phyloP scores from a whole-genome alignment of 169 alveolate species.

The Eimeria mitis region DNA sequence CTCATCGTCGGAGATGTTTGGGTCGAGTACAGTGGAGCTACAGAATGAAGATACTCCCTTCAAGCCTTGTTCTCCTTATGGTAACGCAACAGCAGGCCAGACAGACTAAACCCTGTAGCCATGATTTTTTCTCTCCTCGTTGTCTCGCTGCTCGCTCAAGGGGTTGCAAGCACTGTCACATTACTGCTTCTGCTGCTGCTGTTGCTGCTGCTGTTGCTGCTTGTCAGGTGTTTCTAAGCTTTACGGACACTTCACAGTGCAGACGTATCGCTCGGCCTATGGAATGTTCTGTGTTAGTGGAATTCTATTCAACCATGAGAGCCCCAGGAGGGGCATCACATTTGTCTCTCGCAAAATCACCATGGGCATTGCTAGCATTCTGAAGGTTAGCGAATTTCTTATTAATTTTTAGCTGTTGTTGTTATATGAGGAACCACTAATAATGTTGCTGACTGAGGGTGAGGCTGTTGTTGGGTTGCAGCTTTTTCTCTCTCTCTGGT shows the following conservation, averaged over 20 bases:
- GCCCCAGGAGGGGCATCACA: conserved; percentile 89
- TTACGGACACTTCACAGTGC: conserved; percentile 86
- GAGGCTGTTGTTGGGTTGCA: not conserved
- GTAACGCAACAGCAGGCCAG: conserved; percentile 8
- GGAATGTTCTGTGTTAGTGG: conserved; percentile 89
- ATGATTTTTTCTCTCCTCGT: not conserved
- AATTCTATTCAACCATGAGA: conserved; percentile 91
- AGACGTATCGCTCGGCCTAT: conserved; percentile 87
- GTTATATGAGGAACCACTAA: not conserved
- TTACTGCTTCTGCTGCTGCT: not conserved
- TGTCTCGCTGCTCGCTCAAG: not conserved
- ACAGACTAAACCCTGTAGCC: not conserved
- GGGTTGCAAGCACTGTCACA: not conserved
- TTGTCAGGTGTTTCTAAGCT: conserved; percentile 86
- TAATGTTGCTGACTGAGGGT: not conserved
- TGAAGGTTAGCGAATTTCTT: conserved; percentile 8
- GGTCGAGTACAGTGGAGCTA: conserved; percentile 73
- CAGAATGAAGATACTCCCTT: conserved; percentile 90
- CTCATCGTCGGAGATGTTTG: conserved; percentile 91
- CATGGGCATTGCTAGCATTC: conserved; percentile 86
- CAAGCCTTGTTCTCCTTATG: conserved; percentile 94
- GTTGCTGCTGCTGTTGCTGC: conserved; percentile 4
- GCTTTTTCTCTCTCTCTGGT: not conserved
- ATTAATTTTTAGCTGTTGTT: not conserved
- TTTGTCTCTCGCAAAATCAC: conserved; percentile 90